Evolutionary conservation across 1,139 yeast genomes (phyloP), one percentile per base, ranked within the genome.

Genomic region (Pichia sp.): DNA sequence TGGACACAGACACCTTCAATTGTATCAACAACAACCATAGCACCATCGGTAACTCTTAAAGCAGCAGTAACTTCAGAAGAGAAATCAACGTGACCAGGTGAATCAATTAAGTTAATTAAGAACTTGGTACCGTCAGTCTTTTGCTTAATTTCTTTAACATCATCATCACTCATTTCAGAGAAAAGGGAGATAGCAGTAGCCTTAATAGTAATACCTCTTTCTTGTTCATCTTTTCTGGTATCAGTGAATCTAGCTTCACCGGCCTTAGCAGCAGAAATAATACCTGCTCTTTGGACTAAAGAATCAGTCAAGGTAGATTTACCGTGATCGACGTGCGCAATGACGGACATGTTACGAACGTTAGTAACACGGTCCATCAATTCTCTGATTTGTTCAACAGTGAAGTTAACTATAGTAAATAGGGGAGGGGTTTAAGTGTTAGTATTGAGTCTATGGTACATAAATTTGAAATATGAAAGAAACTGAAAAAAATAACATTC

Each of bases 71-170:
- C 98, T 76, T 91, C 98, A 62, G 98, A 91, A 54, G 97, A 89
- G 91, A 91, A 91, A 78, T 91, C 98, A 80, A 91, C 97, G 97
- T 91, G 98, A 84, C 98, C 98, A 74, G 98, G 98, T 61, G 98
- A 91, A 73, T 91, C 98, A 64, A 91, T 91, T 81, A 91, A 80
- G 86, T 91, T 91, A 62, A 91, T 79, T 76, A 91, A 84, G 81
- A 89, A 91, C 69, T 84, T 79, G 81, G 76, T 85, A 72, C 97
- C 97, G 24, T 68, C 83, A 56, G 95, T 83, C 78, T 89, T 88
- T 77, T 91, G 97, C 70, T 79, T 74, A 74, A 91, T 89, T 68
- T 89, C 97, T 78, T 86, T 86, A 60, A 78, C 82, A 66, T 89
- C 97, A 38, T 88, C 96, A 44, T 88, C 96, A 48, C 66, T 61